Conservation (phyloP, 2,329 filamentous ascomycete genomes). For the Aspergillus ochraceoroseus region DNA sequence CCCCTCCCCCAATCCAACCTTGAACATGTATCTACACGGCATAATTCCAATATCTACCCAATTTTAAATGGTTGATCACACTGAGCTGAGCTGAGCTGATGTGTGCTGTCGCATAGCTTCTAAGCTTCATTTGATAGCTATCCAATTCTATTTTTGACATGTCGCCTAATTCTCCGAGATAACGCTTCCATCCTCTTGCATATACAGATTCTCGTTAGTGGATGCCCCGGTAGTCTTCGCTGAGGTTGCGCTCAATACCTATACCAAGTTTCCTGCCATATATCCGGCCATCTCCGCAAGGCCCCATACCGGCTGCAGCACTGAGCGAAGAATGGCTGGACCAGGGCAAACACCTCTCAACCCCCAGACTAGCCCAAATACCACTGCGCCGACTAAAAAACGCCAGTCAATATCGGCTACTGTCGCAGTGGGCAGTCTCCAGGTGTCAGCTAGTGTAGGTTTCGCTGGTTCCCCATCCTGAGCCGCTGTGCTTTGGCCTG, state of each 20-base stretch:
- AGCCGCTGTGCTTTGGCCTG: slow-evolving; percentile 24
- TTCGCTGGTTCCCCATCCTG: slow-evolving; percentile 24
- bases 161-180: slow-evolving; percentile 4
- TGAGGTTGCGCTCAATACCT: no score
- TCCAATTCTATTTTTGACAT: not conserved
- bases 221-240: not conserved
- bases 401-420: slow-evolving; percentile 47
- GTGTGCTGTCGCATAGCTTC: slow-evolving; percentile 13
- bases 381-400: slow-evolving; percentile 46
- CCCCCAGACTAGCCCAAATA: slow-evolving; percentile 52
- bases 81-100: slow-evolving; percentile 16
- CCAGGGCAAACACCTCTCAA: slow-evolving; percentile 51
- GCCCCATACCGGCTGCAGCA: slow-evolving; percentile 49
- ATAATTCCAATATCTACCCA: not conserved
- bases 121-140: slow-evolving; percentile 10
- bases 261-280: slow-evolving; percentile 40
- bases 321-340: slow-evolving; percentile 46
- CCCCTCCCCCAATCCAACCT: not conserved
- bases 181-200: not conserved
- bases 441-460: slow-evolving; percentile 42
- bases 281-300: slow-evolving; percentile 46
- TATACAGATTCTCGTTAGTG: not conserved
- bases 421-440: slow-evolving; percentile 44
- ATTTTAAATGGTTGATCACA: not conserved
- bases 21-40: slow-evolving; percentile 5